A percentile compares a stretch with the other conserved stretches of the same genome.
These are phyloP conservation scores for Begonia fuchsioides DNA, from an alignment of 306 rosid species.

Conservation along the genomic window DNA sequence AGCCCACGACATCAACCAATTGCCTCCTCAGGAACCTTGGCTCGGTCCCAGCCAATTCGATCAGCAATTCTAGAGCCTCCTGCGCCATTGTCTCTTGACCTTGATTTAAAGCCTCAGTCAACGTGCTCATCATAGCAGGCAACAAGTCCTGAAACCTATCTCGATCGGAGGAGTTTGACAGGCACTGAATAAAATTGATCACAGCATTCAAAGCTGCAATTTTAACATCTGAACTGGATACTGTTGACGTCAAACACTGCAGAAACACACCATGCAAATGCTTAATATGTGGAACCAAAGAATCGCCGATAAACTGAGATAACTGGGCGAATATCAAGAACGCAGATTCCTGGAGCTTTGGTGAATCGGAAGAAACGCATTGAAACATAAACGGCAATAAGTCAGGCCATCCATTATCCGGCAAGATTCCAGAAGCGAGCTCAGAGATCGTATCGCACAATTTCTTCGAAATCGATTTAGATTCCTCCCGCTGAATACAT, in stretches of 20 bases:
- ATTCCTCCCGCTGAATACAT: constrained; percentile 53
- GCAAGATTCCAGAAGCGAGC: constrained; percentile 83
- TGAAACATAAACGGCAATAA: constrained; percentile 79
- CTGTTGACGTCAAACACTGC: constrained; percentile 40
- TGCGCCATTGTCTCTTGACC: constrained; percentile 92
- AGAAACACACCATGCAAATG: constrained; percentile 64
- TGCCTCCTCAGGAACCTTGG: constrained; percentile 81
- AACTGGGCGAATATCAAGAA: constrained; percentile 80
- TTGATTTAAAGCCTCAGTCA: constrained; percentile 67
- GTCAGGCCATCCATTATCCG: constrained; percentile 87
- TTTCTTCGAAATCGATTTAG: constrained; percentile 69
- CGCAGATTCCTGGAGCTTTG: constrained; percentile 74
- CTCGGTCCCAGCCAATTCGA: constrained; percentile 83
- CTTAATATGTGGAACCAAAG: constrained; percentile 60
- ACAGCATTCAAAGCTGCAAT: constrained; percentile 86
- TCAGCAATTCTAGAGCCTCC: constrained; percentile 81
- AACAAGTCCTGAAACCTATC: constrained; percentile 87
- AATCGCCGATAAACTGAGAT: constrained; percentile 83
- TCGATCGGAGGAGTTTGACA: constrained; percentile 56
- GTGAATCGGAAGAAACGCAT: constrained; percentile 70
- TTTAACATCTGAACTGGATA: constrained; percentile 49
- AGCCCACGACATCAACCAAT: constrained; percentile 72
- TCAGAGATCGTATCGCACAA: constrained; percentile 84
- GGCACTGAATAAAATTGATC: constrained; percentile 82
- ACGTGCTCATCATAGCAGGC: constrained; percentile 83